Evolutionary conservation across 208 protist genomes (phyloP), one percentile per base, ranked within the genome.

Genomic region (Wallacemonas sp.): DNA sequence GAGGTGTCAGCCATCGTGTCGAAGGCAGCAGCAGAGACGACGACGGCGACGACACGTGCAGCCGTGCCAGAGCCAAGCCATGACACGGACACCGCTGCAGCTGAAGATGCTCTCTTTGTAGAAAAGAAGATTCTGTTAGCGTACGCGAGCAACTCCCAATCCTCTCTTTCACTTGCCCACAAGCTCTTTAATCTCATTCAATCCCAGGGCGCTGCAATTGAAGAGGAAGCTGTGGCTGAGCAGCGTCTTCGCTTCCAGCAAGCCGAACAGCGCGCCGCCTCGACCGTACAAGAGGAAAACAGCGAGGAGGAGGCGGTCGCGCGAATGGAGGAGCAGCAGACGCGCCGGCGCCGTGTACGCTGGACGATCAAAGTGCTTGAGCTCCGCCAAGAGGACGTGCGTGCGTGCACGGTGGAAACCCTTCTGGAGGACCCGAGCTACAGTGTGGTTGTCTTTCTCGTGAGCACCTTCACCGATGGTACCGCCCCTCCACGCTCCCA

Each of bases 381-480:
- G 9, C 60, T 46, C 15, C 66, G 66, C 1, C 42, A 69, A 30
- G 77, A 77, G 56, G 64, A 73, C 15, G 46, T 17, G 0, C 36
- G 61, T 22, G 55, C 71, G 45, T 76, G 71, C 53, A 78, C 70
- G 34, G 68, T 85, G 0, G 84, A 90, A 44, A 80, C 74, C 11
- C 51, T 95, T 1, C 45, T 91, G 2, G 81, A 90, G 9, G 55
- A 71, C 30, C 24, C 62, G 34, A 38, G 1, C 0, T 87, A 88
- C 56, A 68, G 54, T 0, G 59, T 89, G 11, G 70, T 84, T 45
- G 69, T 96, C 36, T 91, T 95, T 38, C 66, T 97, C 44, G 72
- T 75, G 11, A 93, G 86, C 61, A 96, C 91, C 19, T 91, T 85
- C 65, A 94, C 84, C 1, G 80, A 86, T 56, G 93, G 93, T 28